These are phyloP conservation scores for Mastigamoeba balamuthi DNA, from an alignment of 78 protist species.

Conservation along the genomic window DNA sequence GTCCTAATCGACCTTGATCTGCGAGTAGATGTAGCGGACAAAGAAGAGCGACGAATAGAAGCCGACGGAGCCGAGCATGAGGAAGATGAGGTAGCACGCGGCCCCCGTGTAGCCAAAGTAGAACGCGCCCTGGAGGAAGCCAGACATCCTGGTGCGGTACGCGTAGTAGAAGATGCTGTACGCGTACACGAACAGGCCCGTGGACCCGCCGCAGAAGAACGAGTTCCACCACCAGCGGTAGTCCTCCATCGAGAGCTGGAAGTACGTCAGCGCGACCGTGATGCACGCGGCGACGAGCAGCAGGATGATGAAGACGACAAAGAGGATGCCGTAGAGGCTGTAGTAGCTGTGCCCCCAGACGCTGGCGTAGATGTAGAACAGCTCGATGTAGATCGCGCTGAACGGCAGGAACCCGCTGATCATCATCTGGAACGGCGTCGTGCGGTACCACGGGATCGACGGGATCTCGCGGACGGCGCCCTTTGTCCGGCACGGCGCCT, in stretches of 20 bases:
- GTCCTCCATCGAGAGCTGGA: slow-evolving; percentile 92
- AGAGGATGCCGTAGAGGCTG: slow-evolving; percentile 83
- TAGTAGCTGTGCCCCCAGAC: slow-evolving; percentile 89
- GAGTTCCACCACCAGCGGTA: slow-evolving; percentile 94
- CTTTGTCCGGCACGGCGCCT: slow-evolving; percentile 86
- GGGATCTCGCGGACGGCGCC: slow-evolving; percentile 87
- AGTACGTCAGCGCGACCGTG: slow-evolving; percentile 88
- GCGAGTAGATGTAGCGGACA: slow-evolving; percentile 74
- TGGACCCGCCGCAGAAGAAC: slow-evolving; percentile 73
- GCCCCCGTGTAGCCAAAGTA: slow-evolving; percentile 89
- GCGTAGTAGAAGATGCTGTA: slow-evolving; percentile 78
- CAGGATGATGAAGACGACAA: slow-evolving; percentile 72
- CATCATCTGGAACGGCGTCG: slow-evolving; percentile 51
- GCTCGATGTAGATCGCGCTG: slow-evolving; percentile 91
- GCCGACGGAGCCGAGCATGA: slow-evolving; percentile 90
- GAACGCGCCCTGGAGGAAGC: slow-evolving; percentile 80
- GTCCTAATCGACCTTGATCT: slow-evolving; percentile 66
- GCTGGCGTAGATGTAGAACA: slow-evolving; percentile 81
- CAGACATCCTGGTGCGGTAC: slow-evolving; percentile 77
- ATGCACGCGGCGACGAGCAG: slow-evolving; percentile 89
- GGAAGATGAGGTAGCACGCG: slow-evolving; percentile 71
- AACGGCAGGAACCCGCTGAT: slow-evolving; percentile 93
- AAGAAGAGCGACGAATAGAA: slow-evolving; percentile 74
- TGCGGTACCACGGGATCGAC: slow-evolving; percentile 75
- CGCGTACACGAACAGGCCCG: slow-evolving; percentile 72